Conservation (phyloP, 2,329 filamentous ascomycete genomes). For the Fusarium brevicatenulatum region DNA sequence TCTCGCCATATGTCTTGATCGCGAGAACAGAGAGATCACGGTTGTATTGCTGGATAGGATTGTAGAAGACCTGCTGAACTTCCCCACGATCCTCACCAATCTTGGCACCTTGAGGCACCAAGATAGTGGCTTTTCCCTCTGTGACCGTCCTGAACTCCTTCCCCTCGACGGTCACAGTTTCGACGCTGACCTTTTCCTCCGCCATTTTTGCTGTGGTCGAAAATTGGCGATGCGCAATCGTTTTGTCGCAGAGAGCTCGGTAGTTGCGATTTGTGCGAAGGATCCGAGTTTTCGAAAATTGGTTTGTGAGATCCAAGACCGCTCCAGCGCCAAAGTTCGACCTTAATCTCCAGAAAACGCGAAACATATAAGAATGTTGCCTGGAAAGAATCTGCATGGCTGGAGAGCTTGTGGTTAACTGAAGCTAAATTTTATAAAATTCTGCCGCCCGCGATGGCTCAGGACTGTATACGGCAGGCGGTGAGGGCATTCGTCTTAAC, state of each 20-base stretch:
- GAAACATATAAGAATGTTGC: conserved; percentile 37
- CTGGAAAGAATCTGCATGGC: conserved; percentile 27
- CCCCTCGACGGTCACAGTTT: conserved; percentile 52
- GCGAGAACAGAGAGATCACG: conserved; percentile 92
- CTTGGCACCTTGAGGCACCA: conserved; percentile 60
- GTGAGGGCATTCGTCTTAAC: background rate
- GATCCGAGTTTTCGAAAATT: background rate
- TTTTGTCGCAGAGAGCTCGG: conserved; percentile 1
- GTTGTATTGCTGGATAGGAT: conserved; percentile 99
- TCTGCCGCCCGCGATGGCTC: conserved; percentile 9
- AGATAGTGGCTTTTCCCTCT: conserved; percentile 67
- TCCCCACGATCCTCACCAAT: conserved; percentile 64
- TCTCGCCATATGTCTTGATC: conserved; percentile 87
- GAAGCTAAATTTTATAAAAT: conserved; percentile 30
- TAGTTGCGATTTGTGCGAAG: background rate
- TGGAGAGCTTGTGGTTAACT: conserved; percentile 3
- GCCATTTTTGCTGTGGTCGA: conserved; percentile 39
- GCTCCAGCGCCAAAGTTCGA: conserved; percentile 28
- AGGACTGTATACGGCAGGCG: conserved; percentile 1
- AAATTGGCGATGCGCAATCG: conserved; percentile 23
- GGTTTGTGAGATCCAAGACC: conserved; percentile 4
- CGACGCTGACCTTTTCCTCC: conserved; percentile 24
- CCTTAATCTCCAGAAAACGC: conserved; percentile 20
- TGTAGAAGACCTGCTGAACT: conserved; percentile 92
- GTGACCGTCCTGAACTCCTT: conserved; percentile 62